Evolutionary conservation across 768 basidiomycete genomes (phyloP).

Genomic region (Pleurotus cornucopiae): DNA sequence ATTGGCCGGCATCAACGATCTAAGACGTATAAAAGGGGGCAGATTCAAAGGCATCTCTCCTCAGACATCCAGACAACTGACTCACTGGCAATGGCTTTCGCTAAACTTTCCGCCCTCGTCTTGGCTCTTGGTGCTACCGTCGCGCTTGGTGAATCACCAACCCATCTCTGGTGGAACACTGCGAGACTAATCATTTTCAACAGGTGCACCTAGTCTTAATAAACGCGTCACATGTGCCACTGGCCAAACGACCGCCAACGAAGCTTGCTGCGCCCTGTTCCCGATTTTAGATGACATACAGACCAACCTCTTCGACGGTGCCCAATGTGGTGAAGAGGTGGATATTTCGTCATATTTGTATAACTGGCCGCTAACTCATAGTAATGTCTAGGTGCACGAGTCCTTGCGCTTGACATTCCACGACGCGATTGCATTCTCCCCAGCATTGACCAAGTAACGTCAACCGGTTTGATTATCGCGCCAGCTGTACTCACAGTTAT

Average conservation of each 20-base stretch:
- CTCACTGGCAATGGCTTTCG: slow-evolving; percentile 4
- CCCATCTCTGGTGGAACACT: not conserved
- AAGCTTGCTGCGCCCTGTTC: slow-evolving; percentile 35
- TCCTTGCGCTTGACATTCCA: slow-evolving; percentile 34
- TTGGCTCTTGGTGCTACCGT: slow-evolving; percentile 3
- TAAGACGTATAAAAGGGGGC: slow-evolving; percentile 1
- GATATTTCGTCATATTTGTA: not conserved
- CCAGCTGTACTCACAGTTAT: not conserved
- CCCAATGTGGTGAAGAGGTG: slow-evolving; percentile 30
- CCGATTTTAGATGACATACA: slow-evolving; percentile 36
- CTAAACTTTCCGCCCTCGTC: slow-evolving; percentile 4
- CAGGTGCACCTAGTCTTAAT: slow-evolving; percentile 7
- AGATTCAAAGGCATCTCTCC: not conserved
- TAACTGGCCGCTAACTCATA: not conserved
- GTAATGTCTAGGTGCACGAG: slow-evolving; percentile 18
- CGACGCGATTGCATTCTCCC: slow-evolving; percentile 40
- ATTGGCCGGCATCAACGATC: not conserved
- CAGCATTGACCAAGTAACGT: slow-evolving; percentile 11
- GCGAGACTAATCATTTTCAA: not conserved
- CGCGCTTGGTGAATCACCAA: not conserved
- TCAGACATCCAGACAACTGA: not conserved
- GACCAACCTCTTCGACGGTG: slow-evolving; percentile 29
- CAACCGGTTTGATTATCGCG: no score
- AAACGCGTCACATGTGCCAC: slow-evolving; percentile 21
- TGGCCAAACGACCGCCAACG: slow-evolving; percentile 23